Base-by-base conservation (phyloP, 2,329 filamentous ascomycete genomes). In the Botryosphaeria dothidea region DNA sequence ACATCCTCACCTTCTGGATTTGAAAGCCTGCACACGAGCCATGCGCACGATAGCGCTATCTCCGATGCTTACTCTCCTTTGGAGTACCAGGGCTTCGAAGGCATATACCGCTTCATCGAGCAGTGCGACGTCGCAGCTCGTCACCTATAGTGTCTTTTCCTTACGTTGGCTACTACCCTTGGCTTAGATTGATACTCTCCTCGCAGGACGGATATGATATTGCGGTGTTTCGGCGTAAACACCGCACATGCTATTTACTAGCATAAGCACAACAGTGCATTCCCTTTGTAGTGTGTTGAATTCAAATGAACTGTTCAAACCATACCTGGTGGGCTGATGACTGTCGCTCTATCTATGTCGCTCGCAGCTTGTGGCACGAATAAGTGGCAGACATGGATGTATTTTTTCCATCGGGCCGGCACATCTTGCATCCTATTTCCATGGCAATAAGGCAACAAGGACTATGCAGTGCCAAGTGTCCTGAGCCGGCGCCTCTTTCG, bases 71-170 rank as follows among this genome's bases (percentile, higher is more conserved):
- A 77, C 31, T 77, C 76, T 27, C 81, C 82, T 3, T 80, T 87
- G 13, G 85, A 85, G 60, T 88, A 87, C 67, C 87, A 89, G 67
- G 85, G 86, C 4, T 76, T 88, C 15, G 86, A 90, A 71, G 88
- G 88, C 3, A 89, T 91, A 36, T 87, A 88, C 70, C 81, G 82
- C 58, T 90, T 90, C 71, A 80, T 90, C 66, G 85, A 88, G 69
- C 84, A 89, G 68, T 88, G 88, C 69, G 87, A 90, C 27, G 38
- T 34, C 15, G 63, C 63, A 23, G 27, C 62, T 27, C 61, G 38
- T 17, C 36, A 34, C 61, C 25, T 23, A 8, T 63, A 27, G 13
- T 27, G 17, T 29, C 23, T 36, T 64, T 15, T 19, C 13, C 19
- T 61, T 34, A 8, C 17, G 25, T 60, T 46, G 38, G 56, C 56